Base-by-base conservation (phyloP, 2,329 filamentous ascomycete species). In the Colletotrichum trifolii region DNA sequence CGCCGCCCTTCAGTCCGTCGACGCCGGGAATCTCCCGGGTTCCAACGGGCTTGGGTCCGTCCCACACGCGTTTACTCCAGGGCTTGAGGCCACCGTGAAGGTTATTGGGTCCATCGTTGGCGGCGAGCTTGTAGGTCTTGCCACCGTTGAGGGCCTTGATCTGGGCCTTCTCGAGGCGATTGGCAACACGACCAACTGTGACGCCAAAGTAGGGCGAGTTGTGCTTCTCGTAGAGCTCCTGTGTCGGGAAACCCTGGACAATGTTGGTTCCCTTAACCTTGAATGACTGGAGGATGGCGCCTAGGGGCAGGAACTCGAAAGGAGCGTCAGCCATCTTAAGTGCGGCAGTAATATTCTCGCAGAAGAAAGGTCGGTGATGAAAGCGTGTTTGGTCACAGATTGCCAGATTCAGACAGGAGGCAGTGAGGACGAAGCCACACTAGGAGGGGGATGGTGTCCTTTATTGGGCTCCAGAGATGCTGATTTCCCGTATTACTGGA, bases 181-280 rank as follows among this genome's bases (percentile, higher is more conserved):
- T 98, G 67, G 94, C 88, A 17, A 89, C 82, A 58, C 89, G 92
- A 60, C 96, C 96, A 75, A 98, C 97, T 48, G 93, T 98, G 76
- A 95, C 94, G 69, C 96, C 95, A 75, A 97, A 98, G 82, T 89
- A 94, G 2, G 92, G 89, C 10, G 78, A 81, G 80, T 96, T 95
- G 82, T 94, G 82, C 70, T 87, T 80, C 69, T 85, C 85, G 81
- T 97, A 97, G 66, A 90, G 87, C 48, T 91, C 87, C 57, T 91
- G 86, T 12, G 85, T 89, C 15, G 91, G 87, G 80, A 97, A 97
- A 57, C 90, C 89, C 71, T 96, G 91, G 25, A 97, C 94, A 69
- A 99, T 96, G 81, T 97, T 96, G 75, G 87, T 82, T 68, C 88
- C 91, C 65, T 85, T 91, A 70, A 98, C 86, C 52, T 84, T 85